Conservation (phyloP, 805 yeast species). For the Ogataea glucozyma region DNA sequence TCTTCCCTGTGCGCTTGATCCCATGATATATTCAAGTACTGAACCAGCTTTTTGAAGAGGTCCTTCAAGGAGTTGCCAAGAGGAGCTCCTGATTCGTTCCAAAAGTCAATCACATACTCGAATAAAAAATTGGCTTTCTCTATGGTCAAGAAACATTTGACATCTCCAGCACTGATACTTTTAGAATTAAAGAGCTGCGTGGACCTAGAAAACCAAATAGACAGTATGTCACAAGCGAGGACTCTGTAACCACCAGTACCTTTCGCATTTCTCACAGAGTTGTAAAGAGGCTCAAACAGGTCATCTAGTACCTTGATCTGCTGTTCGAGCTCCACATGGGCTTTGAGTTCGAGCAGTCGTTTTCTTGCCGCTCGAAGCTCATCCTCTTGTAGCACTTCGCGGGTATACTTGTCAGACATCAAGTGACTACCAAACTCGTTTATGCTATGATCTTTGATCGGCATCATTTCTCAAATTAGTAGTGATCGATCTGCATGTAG, state of each 20-base stretch:
- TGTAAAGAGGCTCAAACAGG: conserved; percentile 33
- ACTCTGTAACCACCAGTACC: conserved; percentile 43
- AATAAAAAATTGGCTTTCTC: conserved; percentile 39
- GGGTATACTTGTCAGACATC: too few species aligned
- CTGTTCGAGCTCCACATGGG: conserved; percentile 5
- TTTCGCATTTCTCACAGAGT: conserved; percentile 33
- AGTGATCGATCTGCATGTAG: too few species aligned
- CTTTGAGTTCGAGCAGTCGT: conserved; percentile 20
- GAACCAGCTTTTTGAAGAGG: conserved; percentile 54
- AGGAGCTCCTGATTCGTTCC: conserved; percentile 72
- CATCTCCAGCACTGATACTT: conserved; percentile 1
- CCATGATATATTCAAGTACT: conserved; percentile 30
- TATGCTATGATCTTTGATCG: not conserved
- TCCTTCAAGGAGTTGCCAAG: conserved; percentile 68
- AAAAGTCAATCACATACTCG: conserved; percentile 61
- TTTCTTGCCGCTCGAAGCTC: conserved; percentile 19
- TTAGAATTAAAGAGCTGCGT: conserved; percentile 36
- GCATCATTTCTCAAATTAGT: too few species aligned
- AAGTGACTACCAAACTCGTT: too few species aligned
- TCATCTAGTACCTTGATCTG: conserved; percentile 6
- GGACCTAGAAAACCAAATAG: conserved; percentile 65
- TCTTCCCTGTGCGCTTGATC: conserved; percentile 16
- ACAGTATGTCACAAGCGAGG: conserved; percentile 55
- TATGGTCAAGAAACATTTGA: conserved; percentile 9
- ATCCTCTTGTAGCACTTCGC: not conserved